Evolutionary conservation across 192 early-diverging fungal genomes (phyloP), one percentile per base, ranked within the genome.

Genomic region (Linnemannia elongata): DNA sequence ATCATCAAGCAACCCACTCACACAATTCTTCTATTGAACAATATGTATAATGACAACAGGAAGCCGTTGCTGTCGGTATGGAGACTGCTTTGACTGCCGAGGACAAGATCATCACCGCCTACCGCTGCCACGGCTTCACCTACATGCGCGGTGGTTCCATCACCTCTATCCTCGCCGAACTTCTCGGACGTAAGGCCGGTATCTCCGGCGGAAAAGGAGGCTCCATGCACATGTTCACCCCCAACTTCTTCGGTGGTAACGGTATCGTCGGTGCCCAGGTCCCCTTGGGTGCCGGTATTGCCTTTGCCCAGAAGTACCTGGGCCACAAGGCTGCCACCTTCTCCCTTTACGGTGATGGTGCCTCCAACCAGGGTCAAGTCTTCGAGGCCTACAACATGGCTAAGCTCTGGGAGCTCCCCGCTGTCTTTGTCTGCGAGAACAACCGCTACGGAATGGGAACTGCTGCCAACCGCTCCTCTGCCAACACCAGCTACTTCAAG

Each of bases 331-430:
- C 96, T 24, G 96, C 97, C 90, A 97, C 96, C 24, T 96, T 98
- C 83, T 85, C 97, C 72, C 92, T 99, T 33, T 99, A 98, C 83
- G 98, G 98, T 86, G 98, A 99, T 90, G 98, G 98, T 82, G 98
- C 98, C 15, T 94, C 97, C 22, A 98, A 98, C 93, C 97, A 99
- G 92, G 97, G 98, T 78, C 98, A 99, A 91, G 97, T 98, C 69
- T 98, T 99, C 85, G 98, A 99, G 92, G 94, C 98, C 45, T 99
- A 96, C 93, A 98, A 99, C 93, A 99, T 99, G 97, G 96, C 98
- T 88, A 97, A 97, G 94, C 93, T 99, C 49, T 99, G 97, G 98
- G 93, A 96, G 72, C 92, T 98, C 72, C 97, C 98, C 20, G 91
- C 93, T 74, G 94, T 96, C 72, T 99, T 98, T 90, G 97, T 96